Conservation (phyloP, 768 basidiomycete genomes). For the Mycena filopes region DNA sequence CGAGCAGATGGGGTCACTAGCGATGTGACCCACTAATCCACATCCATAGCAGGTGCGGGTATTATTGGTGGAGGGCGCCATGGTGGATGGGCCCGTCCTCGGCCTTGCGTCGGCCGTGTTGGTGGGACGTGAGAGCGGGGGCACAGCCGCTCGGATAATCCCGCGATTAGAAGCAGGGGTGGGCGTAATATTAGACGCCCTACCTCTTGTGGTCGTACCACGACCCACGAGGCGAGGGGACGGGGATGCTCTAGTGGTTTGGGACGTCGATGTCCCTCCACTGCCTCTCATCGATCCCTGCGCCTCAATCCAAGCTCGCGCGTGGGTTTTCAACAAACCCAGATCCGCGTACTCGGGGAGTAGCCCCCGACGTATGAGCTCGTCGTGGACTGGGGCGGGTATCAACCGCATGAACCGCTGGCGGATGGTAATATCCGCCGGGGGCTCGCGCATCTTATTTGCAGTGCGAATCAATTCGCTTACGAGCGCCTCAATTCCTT, state of each 20-base stretch:
- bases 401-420: conserved; percentile 11
- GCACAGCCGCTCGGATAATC: background rate
- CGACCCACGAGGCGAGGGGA: too few species aligned
- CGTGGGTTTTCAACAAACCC: background rate
- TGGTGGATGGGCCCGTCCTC: too few species aligned
- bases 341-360: background rate
- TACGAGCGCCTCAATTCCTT: background rate
- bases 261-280: background rate
- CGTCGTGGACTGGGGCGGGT: background rate
- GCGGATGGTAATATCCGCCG: background rate
- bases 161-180: too few species aligned
- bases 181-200: too few species aligned
- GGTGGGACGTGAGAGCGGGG: too few species aligned
- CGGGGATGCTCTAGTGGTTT: background rate
- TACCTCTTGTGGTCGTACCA: too few species aligned
- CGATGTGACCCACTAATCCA: conserved; percentile 3
- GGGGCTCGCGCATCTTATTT: background rate
- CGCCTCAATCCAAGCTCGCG: background rate
- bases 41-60: too few species aligned
- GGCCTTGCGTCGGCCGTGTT: too few species aligned
- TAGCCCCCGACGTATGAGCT: background rate
- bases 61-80: too few species aligned
- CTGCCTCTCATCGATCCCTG: background rate
- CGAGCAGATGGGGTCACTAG: conserved; percentile 5
- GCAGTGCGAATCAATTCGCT: conserved; percentile 3